phyloP scores from a whole-genome alignment of 1,284 basidiomycete genomes.

The Fomes fomentarius region DNA sequence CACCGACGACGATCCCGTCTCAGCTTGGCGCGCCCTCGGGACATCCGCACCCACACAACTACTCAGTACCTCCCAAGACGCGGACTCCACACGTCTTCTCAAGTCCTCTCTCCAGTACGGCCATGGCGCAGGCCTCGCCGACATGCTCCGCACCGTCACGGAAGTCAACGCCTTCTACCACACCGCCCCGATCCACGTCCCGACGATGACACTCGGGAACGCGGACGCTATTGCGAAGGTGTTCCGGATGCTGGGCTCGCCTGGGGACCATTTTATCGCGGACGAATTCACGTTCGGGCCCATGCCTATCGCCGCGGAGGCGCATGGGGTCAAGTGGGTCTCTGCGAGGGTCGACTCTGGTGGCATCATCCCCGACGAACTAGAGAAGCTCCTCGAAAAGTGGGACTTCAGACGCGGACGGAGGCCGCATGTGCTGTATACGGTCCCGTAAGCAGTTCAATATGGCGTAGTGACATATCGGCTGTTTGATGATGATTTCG shows the following conservation, averaged over 20 bases:
- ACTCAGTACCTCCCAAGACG: conserved; percentile 36
- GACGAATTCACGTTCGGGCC: conserved; percentile 48
- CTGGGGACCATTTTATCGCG: conserved; percentile 43
- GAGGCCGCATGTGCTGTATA: conserved; percentile 45
- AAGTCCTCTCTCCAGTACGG: conserved; percentile 41
- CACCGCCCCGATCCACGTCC: conserved; percentile 37
- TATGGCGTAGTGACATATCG: too few species aligned
- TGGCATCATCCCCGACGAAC: conserved; percentile 43
- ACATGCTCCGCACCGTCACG: conserved; percentile 34
- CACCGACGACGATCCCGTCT: conserved; percentile 33
- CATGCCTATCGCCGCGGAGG: conserved; percentile 40
- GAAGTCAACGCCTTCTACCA: conserved; percentile 36
- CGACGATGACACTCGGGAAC: conserved; percentile 43
- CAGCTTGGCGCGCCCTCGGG: conserved; percentile 30
- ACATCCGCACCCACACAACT: conserved; percentile 30
- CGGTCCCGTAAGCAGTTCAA: conserved; percentile 43
- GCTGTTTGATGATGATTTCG: too few species aligned
- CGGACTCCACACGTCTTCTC: conserved; percentile 34
- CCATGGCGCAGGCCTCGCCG: conserved; percentile 38
- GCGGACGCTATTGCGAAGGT: conserved; percentile 43
- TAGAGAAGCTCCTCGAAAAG: conserved; percentile 38
- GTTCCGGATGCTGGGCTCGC: conserved; percentile 42
- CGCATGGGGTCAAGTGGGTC: conserved; percentile 44
- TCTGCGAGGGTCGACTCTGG: conserved; percentile 43
- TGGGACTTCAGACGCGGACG: conserved; percentile 41